phyloP scores from a whole-genome alignment of 2,329 filamentous ascomycete genomes.

The Fusarium oxysporum region DNA sequence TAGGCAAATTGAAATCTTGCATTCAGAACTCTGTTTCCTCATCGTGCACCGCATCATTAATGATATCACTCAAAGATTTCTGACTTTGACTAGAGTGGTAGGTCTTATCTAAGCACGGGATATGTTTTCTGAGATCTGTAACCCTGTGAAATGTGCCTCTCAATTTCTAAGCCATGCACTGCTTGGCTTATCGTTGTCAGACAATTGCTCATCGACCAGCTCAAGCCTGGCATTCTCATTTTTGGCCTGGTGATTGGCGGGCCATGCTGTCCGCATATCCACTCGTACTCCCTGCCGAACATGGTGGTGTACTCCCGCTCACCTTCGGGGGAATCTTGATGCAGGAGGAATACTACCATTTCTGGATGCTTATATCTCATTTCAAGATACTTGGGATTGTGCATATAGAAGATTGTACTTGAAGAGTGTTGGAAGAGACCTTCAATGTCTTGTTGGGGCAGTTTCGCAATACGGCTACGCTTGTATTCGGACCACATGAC shows the following conservation, averaged over 20 bases:
- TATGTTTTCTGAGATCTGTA: background rate
- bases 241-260: slow-evolving; percentile 14
- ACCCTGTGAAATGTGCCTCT: background rate
- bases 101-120: background rate
- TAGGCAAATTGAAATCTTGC: slow-evolving; percentile 52
- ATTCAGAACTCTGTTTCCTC: slow-evolving; percentile 32
- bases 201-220: background rate
- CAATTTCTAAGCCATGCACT: background rate
- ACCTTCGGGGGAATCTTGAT: slow-evolving; percentile 4
- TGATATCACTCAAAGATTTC: slow-evolving; percentile 12
- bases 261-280: slow-evolving; percentile 1
- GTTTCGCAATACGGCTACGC: slow-evolving; percentile 19
- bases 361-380: background rate
- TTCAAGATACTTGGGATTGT: background rate
- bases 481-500: slow-evolving; percentile 40
- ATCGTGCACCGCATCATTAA: slow-evolving; percentile 5
- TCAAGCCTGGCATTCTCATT: background rate
- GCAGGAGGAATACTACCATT: slow-evolving; percentile 25
- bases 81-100: background rate
- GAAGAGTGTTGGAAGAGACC: slow-evolving; percentile 8
- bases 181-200: background rate
- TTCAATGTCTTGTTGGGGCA: slow-evolving; percentile 35
- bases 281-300: background rate
- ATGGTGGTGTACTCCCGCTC: slow-evolving; percentile 6
- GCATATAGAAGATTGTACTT: background rate